Conservation (phyloP, 352 stramenopile genomes). For the Globisporangium viniferum region DNA sequence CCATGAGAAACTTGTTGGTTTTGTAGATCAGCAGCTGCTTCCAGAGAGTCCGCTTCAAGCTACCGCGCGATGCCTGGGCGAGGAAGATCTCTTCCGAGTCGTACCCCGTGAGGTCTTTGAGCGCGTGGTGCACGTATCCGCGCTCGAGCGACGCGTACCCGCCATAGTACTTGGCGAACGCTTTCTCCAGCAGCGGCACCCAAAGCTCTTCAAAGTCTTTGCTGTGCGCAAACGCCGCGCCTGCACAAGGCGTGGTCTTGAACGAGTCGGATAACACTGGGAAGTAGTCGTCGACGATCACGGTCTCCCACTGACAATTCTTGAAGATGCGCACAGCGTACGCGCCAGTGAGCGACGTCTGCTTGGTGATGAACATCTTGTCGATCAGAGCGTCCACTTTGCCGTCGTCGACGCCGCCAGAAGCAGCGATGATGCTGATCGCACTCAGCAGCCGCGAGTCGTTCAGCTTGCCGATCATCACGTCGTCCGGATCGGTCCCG, state of each 20-base stretch:
- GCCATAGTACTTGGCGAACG: constrained; percentile 91
- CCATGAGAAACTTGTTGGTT: constrained; percentile 89
- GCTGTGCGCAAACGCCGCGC: constrained; percentile 86
- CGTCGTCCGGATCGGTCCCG: constrained; percentile 90
- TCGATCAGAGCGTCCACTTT: constrained; percentile 88
- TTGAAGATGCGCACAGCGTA: constrained; percentile 91
- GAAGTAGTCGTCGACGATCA: constrained; percentile 92
- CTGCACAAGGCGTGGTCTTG: constrained; percentile 53
- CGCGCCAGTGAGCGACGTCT: constrained; percentile 87
- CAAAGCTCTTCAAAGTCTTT: constrained; percentile 89
- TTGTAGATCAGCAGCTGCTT: constrained; percentile 84
- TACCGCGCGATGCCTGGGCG: constrained; percentile 70
- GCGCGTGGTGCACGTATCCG: constrained; percentile 89
- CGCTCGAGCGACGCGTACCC: constrained; percentile 84
- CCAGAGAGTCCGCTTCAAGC: constrained; percentile 89
- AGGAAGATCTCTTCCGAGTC: constrained; percentile 89
- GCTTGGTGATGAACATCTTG: constrained; percentile 87
- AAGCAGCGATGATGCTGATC: constrained; percentile 89
- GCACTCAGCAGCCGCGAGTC: constrained; percentile 91
- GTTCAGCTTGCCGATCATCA: constrained; percentile 74
- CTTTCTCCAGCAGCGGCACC: constrained; percentile 92
- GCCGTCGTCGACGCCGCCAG: constrained; percentile 83
- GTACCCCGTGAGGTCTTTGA: constrained; percentile 85
- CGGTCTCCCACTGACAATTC: constrained; percentile 91
- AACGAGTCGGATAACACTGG: constrained; percentile 63